These are phyloP conservation scores for Aurantiochytrium sp. DNA, from an alignment of 108 stramenopile genomes.

Conservation along the genomic window DNA sequence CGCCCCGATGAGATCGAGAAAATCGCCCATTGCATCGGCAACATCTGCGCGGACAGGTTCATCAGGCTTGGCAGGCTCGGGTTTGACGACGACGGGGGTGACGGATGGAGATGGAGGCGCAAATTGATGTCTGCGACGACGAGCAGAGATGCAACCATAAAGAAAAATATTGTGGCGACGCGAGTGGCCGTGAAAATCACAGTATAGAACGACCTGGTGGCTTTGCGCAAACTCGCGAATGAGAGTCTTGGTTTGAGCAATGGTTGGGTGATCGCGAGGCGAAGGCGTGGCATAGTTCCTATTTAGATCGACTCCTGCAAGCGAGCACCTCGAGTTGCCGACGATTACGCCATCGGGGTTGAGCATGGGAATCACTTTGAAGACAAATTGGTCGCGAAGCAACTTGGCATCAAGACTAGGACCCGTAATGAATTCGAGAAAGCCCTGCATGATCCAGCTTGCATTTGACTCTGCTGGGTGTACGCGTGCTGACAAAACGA, in stretches of 20 bases:
- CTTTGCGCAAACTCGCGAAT: conserved; percentile 20
- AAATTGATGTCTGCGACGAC: neutral
- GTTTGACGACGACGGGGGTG: neutral
- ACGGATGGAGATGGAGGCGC: neutral
- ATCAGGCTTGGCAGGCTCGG: neutral
- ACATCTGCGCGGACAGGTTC: neutral
- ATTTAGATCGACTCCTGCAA: conserved; percentile 54
- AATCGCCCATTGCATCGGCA: neutral
- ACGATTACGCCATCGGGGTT: conserved; percentile 57
- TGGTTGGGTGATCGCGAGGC: conserved; percentile 35
- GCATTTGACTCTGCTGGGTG: conserved; percentile 55
- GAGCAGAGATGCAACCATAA: conserved; percentile 28
- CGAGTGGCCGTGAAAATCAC: conserved; percentile 52
- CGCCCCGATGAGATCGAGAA: neutral
- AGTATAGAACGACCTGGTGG: conserved; percentile 32
- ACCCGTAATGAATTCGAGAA: conserved; percentile 43
- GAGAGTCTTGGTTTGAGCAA: conserved; percentile 31
- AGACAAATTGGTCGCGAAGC: conserved; percentile 38
- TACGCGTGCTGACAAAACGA: conserved; percentile 36
- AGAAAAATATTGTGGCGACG: conserved; percentile 45
- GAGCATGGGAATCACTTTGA: conserved; percentile 56
- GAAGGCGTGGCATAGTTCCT: conserved; percentile 32
- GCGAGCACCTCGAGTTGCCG: conserved; percentile 51
- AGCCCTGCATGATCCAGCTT: conserved; percentile 54
- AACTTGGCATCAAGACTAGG: conserved; percentile 26